Percentiles rank a stretch among this genome's conserved stretches.
Evolutionary conservation across 169 alveolate genomes (phyloP).

Genomic region (Perkinsus marinus): DNA sequence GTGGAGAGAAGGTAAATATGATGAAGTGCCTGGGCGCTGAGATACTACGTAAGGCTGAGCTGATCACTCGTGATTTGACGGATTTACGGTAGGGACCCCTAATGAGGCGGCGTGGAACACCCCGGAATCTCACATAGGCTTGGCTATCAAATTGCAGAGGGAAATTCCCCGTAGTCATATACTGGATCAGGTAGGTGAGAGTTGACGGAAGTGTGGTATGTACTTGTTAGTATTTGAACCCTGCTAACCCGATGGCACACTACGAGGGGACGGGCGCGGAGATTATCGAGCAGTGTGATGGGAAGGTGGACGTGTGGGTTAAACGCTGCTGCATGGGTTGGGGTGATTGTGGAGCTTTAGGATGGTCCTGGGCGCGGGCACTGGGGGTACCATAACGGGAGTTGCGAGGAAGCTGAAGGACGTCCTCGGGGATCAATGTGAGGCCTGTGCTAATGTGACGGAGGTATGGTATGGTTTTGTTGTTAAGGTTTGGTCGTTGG

Average conservation of each 20-base stretch:
- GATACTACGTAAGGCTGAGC: slow-evolving; percentile 11
- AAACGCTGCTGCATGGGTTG: background rate
- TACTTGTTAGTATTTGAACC: slow-evolving; percentile 39
- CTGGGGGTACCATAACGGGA: slow-evolving; percentile 72
- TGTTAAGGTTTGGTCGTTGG: slow-evolving; percentile 46
- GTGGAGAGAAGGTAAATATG: slow-evolving; percentile 53
- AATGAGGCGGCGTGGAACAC: slow-evolving; percentile 52
- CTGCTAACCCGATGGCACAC: slow-evolving; percentile 66
- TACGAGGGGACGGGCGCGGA: slow-evolving; percentile 68
- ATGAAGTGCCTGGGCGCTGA: slow-evolving; percentile 60
- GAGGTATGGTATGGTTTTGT: background rate
- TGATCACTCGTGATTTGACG: background rate
- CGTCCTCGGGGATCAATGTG: slow-evolving; percentile 8
- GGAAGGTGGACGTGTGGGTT: slow-evolving; percentile 38
- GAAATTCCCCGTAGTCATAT: slow-evolving; percentile 41
- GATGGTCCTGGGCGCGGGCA: slow-evolving; percentile 54
- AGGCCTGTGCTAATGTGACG: no score
- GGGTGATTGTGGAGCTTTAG: background rate
- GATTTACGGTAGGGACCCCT: slow-evolving; percentile 35
- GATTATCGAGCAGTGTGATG: slow-evolving; percentile 49
- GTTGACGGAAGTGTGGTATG: background rate
- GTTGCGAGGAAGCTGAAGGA: slow-evolving; percentile 63
- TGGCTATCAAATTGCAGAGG: slow-evolving; percentile 38
- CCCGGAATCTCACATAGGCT: slow-evolving; percentile 38
- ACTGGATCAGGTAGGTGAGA: slow-evolving; percentile 21